Evolutionary conservation across 257 asterid genomes (phyloP).

Genomic region (Solanum piurae): DNA sequence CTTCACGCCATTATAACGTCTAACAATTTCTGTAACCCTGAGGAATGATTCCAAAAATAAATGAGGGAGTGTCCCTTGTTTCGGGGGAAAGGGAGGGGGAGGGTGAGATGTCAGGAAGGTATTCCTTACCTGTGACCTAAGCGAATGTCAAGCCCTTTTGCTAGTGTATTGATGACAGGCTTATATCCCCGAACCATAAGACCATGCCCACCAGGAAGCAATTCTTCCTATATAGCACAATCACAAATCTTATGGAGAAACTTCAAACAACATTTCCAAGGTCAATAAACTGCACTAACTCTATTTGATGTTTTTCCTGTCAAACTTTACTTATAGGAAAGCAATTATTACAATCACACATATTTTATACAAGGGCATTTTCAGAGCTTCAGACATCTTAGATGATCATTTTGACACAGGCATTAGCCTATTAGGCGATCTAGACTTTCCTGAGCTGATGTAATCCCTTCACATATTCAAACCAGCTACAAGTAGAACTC

Average conservation of each 20-base stretch:
- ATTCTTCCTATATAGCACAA: conserved; percentile 49
- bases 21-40: conserved; percentile 68
- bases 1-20: conserved; percentile 71
- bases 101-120: not conserved
- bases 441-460: not conserved
- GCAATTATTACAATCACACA: not conserved
- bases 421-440: not conserved
- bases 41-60: not conserved
- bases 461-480: not conserved
- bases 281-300: not conserved
- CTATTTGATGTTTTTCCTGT: not conserved
- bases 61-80: not conserved
- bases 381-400: not conserved
- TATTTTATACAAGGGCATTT: not conserved
- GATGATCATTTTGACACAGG: not conserved
- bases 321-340: not conserved
- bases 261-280: not conserved
- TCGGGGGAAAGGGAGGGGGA: not conserved
- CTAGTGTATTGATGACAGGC: conserved; percentile 87
- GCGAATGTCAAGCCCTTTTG: conserved; percentile 87
- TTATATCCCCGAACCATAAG: conserved; percentile 96
- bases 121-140: conserved; percentile 60
- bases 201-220: conserved; percentile 99
- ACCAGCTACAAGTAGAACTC: not conserved
- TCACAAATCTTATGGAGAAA: not conserved